Percentiles rank a stretch among this genome's conserved stretches.
These are phyloP conservation scores for Suhomyces kilbournensis DNA, from an alignment of 805 yeast species.

Conservation along the genomic window DNA sequence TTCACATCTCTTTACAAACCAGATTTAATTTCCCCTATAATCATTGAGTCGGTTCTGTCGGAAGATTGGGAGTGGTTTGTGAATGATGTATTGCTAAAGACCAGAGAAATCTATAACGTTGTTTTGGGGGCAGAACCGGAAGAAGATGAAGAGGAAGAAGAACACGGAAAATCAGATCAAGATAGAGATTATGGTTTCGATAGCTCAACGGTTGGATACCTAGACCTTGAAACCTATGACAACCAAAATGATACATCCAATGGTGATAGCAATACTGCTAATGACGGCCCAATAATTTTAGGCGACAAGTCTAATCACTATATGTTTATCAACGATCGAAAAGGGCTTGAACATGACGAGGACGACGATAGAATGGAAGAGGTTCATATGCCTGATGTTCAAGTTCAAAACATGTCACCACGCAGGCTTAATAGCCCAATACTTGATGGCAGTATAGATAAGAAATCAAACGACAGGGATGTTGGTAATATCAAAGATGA, in stretches of 20 bases:
- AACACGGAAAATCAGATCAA: conserved; percentile 1
- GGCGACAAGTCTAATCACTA: conserved; percentile 38
- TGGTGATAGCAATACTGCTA: conserved; percentile 5
- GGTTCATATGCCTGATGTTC: conserved; percentile 17
- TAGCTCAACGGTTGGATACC: conserved; percentile 36
- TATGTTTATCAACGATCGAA: conserved; percentile 24
- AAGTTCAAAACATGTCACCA: conserved; percentile 34
- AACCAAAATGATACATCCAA: conserved; percentile 18
- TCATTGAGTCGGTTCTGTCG: conserved; percentile 31
- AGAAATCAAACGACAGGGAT: conserved; percentile 9
- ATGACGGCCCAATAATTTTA: conserved; percentile 26
- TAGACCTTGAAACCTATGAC: conserved; percentile 36
- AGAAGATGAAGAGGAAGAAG: conserved; percentile 11
- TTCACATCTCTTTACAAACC: conserved; percentile 64
- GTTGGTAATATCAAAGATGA: not conserved
- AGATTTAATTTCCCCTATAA: conserved; percentile 48
- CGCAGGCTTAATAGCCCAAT: not conserved
- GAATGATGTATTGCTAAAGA: conserved; percentile 45
- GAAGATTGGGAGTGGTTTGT: conserved; percentile 50
- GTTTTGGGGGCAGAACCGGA: conserved; percentile 47
- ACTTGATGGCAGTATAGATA: conserved; percentile 10
- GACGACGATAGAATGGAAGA: conserved; percentile 23
- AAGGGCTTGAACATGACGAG: conserved; percentile 11
- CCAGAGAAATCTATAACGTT: conserved; percentile 55
- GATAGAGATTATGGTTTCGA: conserved; percentile 24